Conservation (phyloP, 192 early-diverging fungal species). For the Dissophora globulifera region DNA sequence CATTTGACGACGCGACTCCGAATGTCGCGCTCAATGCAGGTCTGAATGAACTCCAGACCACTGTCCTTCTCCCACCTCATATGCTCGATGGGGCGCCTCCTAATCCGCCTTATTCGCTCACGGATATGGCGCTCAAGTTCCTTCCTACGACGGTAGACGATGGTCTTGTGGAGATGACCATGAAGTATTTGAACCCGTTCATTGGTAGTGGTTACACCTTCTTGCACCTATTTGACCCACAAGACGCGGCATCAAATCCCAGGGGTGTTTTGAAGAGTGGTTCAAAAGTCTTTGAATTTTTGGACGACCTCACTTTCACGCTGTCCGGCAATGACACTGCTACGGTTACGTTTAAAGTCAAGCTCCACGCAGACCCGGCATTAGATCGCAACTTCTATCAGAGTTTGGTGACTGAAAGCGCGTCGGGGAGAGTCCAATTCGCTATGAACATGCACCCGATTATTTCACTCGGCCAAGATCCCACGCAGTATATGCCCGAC, state of each 20-base stretch:
- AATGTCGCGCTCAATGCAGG: no score
- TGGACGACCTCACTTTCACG: neutral
- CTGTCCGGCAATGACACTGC: neutral
- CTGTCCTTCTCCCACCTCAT: neutral
- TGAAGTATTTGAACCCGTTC: neutral
- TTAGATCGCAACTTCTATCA: neutral
- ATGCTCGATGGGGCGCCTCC: neutral
- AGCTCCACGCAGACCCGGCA: neutral
- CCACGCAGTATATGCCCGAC: neutral
- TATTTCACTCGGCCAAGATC: neutral
- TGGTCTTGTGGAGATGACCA: slow-evolving; percentile 5
- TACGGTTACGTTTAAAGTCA: no score
- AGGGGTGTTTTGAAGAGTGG: slow-evolving; percentile 13
- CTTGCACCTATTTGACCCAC: neutral
- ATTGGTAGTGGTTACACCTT: neutral
- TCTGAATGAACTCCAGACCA: neutral
- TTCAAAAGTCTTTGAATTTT: neutral
- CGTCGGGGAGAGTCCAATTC: no score
- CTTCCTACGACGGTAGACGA: neutral
- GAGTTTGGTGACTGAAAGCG: no score
- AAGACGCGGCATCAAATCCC: neutral
- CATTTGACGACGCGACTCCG: no score
- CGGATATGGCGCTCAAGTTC: slow-evolving; percentile 1
- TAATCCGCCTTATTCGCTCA: neutral
- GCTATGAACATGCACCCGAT: no score